Evolutionary conservation across 2,329 filamentous ascomycete genomes (phyloP).

Genomic region (Mollisia scopiformis): DNA sequence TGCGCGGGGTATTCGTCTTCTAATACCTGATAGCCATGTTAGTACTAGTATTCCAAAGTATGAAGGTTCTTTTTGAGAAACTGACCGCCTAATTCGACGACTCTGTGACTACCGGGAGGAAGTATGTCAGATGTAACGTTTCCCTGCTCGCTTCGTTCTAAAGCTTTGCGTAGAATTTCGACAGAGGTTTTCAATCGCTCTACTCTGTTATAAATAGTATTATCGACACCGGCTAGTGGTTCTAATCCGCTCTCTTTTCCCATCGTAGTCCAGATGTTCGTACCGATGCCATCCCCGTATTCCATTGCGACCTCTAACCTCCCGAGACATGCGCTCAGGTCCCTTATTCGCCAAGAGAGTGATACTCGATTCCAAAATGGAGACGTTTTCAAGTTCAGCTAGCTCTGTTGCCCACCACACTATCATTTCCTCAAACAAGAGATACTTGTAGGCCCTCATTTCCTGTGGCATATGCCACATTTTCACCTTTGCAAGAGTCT

Average conservation of each 20-base stretch:
- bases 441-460: conserved; percentile 5
- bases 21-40: not conserved
- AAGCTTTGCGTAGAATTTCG: not conserved
- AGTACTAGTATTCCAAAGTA: not conserved
- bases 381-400: conserved; percentile 1
- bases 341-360: not conserved
- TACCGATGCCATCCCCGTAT: not conserved
- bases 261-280: conserved; percentile 3
- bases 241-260: not conserved
- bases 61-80: not conserved
- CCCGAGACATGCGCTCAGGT: not conserved
- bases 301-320: not conserved
- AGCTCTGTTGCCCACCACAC: conserved; percentile 2
- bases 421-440: conserved; percentile 5
- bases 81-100: not conserved
- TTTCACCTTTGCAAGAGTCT: conserved; percentile 3
- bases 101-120: not conserved
- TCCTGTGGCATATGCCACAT: conserved; percentile 6
- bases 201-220: conserved; percentile 3
- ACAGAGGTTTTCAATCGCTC: not conserved
- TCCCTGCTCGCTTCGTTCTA: not conserved
- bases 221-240: conserved; percentile 1
- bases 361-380: conserved; percentile 2
- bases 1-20: conserved; percentile 5
- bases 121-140: not conserved